Evolutionary conservation across 768 basidiomycete genomes (phyloP), one percentile per base, ranked within the genome.

Genomic region (Phylloporus sp.): DNA sequence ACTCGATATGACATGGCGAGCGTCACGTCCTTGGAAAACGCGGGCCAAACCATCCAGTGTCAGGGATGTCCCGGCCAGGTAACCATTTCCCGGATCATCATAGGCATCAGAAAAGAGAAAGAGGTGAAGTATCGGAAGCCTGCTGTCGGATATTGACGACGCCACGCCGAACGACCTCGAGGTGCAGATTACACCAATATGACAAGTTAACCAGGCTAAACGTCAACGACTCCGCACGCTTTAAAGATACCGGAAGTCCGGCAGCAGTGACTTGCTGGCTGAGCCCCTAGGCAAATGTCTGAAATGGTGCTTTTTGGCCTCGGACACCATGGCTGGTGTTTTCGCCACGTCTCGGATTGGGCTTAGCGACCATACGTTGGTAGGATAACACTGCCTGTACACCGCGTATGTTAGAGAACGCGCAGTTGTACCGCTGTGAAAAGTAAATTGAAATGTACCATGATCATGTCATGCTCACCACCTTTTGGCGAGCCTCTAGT

Each of bases 31-130:
- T 32, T 53, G 49, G 35, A 43, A 47, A 50, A 50, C 45, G 46
- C 45, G 34, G 45, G 44, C 38, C 50, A 43, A 44, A 65, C 62
- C 62, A 64, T 63, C 58, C 62, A 65, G 62, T 64, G 63, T 26
- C 28, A 36, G 45, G 54, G 42, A 34, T 42, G 47, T 49, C 39
- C 22, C 6, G 48, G 36, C 48, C 49, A 52, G 45, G 23, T 48
- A 26, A 34, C 34, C 26, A n/a, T 47, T 28, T 7, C 15, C 23
- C 26, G 16, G 45, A n/a, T 40, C 18, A 41, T 49, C 18, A 20
- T 22, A 35, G 31, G 43, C 9, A 45, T 28, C 22, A 45, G 48
- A 26, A 22, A 28, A 34, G n/a, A 7, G 16, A n/a, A n/a, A n/a
- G 26, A 31, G 34, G 43, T 40, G 41, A 39, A 47, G 32, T 20